Conservation (phyloP, 2,329 filamentous ascomycete genomes). For the Curvularia spicifera region DNA sequence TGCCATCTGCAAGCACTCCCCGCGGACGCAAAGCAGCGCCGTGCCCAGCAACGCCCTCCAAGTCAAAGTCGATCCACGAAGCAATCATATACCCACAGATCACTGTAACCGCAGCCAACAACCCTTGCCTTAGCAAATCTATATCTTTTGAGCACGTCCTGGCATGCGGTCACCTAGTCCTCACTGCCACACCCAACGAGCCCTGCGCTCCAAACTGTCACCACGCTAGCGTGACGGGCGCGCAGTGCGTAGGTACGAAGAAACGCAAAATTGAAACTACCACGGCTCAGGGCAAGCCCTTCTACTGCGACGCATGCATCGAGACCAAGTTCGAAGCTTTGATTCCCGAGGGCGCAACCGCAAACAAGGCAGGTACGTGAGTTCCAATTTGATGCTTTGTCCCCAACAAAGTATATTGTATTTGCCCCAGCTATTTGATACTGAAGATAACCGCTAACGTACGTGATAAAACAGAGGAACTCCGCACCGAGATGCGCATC, state of each 20-base stretch:
- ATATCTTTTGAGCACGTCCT: constrained; percentile 18
- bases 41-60: background rate
- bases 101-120: background rate
- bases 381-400: background rate
- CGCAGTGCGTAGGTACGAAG: background rate
- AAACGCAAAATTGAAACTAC: background rate
- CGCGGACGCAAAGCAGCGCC: background rate
- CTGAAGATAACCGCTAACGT: background rate
- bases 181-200: constrained; percentile 4
- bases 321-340: constrained; percentile 6
- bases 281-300: background rate
- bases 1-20: background rate
- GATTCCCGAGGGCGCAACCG: background rate
- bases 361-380: constrained; percentile 4
- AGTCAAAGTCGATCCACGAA: constrained; percentile 11
- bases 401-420: too few species aligned
- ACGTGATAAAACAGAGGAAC: background rate
- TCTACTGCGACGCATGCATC: constrained; percentile 24
- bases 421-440: too few species aligned
- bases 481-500: background rate
- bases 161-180: constrained; percentile 15
- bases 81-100: constrained; percentile 14
- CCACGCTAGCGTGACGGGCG: background rate
- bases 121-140: constrained; percentile 10
- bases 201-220: constrained; percentile 23